Percentiles rank a stretch among this genome's conserved stretches.
phyloP scores from a whole-genome alignment of 2,329 filamentous ascomycete genomes.

The Cladophialophora psammophila region DNA sequence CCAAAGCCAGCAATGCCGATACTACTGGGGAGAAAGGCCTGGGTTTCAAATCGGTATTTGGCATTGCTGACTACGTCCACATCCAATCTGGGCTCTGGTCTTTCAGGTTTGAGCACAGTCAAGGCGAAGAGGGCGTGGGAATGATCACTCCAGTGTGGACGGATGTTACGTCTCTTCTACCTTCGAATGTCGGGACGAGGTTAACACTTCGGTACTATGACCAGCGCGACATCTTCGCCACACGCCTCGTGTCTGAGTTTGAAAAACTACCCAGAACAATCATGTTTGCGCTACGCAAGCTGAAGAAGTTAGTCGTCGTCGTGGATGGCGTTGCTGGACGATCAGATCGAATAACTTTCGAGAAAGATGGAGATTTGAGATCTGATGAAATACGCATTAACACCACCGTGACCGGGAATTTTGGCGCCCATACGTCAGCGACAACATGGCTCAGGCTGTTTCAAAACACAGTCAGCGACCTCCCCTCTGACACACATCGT shows the following conservation, averaged over 20 bases:
- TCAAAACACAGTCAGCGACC: conserved; percentile 11
- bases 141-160: conserved; percentile 35
- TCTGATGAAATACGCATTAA: conserved; percentile 17
- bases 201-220: conserved; percentile 26
- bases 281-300: conserved; percentile 26
- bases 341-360: conserved; percentile 22
- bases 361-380: conserved; percentile 16
- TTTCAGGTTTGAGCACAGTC: conserved; percentile 37
- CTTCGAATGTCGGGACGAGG: conserved; percentile 21
- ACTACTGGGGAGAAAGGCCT: conserved; percentile 48
- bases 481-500: conserved; percentile 19
- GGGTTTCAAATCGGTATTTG: conserved; percentile 50
- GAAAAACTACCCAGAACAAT: conserved; percentile 28
- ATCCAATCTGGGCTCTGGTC: conserved; percentile 35
- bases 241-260: conserved; percentile 22
- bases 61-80: conserved; percentile 41
- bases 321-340: conserved; percentile 17
- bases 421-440: conserved; percentile 21
- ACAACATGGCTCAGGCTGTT: conserved; percentile 25
- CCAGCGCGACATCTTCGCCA: conserved; percentile 6
- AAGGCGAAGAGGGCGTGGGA: conserved; percentile 28
- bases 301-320: conserved; percentile 24
- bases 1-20: conserved; percentile 43
- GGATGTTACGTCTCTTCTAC: conserved; percentile 10
- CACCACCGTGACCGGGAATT: conserved; percentile 19